Evolutionary conservation across 306 rosid species (phyloP).

Genomic region (Alnus rubra): DNA sequence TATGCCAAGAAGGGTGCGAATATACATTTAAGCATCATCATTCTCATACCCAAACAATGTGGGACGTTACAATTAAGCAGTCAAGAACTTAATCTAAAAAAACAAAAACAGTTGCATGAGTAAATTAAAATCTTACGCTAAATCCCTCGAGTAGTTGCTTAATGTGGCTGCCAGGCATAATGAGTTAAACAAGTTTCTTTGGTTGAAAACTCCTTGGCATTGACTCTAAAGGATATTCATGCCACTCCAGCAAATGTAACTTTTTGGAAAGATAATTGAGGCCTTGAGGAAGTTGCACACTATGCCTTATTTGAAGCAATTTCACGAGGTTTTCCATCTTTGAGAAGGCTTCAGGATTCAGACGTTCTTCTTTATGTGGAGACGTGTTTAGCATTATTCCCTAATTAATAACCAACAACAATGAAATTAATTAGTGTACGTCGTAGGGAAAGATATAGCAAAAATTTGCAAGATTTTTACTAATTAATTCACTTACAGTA

Average conservation of each 20-base stretch:
- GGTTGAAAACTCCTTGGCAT: constrained; percentile 16
- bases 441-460: too few species aligned
- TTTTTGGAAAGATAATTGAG: constrained; percentile 23
- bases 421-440: too few species aligned
- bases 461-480: fast-evolving
- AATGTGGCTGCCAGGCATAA: constrained; percentile 13
- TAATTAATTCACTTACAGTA: too few species aligned
- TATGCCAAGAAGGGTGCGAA: too few species aligned
- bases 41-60: too few species aligned
- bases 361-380: background rate
- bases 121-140: constrained; percentile 10
- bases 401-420: too few species aligned
- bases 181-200: constrained; percentile 25
- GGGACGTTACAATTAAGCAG: background rate
- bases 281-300: constrained; percentile 13
- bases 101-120: background rate
- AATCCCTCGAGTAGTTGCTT: constrained; percentile 7
- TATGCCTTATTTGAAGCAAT: constrained; percentile 27
- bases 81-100: background rate
- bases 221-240: constrained; percentile 9
- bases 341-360: constrained; percentile 25
- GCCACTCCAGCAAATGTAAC: constrained; percentile 26
- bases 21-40: too few species aligned
- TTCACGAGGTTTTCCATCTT: constrained; percentile 18
- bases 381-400: constrained; percentile 10